These are phyloP conservation scores for Yamadazyma atmosphaerica DNA, from an alignment of 1,139 yeast genomes.

Conservation along the genomic window DNA sequence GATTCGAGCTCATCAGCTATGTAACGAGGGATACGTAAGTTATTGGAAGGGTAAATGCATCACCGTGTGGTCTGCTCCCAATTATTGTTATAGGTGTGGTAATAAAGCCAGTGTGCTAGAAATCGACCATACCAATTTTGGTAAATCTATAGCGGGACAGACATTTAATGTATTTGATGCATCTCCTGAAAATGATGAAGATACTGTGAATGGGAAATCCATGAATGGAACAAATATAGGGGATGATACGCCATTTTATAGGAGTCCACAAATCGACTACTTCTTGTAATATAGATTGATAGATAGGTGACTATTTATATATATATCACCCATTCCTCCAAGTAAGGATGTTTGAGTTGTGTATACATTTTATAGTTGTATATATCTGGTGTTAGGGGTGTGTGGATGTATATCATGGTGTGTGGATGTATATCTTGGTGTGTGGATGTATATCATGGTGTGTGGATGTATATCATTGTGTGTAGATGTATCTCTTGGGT, in stretches of 20 bases:
- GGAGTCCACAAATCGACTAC: conserved; percentile 62
- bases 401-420: too few relatives aligned
- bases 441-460: too few relatives aligned
- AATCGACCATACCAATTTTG: conserved; percentile 43
- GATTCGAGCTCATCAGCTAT: conserved; percentile 91
- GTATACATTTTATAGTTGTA: too few relatives aligned
- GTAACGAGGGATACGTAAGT: conserved; percentile 93
- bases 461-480: too few relatives aligned
- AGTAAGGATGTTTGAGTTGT: too few relatives aligned
- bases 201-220: conserved; percentile 42
- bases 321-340: too few relatives aligned
- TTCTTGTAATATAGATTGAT: conserved; percentile 41
- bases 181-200: conserved; percentile 79
- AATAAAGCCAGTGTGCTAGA: conserved; percentile 93
- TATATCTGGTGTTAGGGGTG: too few relatives aligned
- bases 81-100: conserved; percentile 95
- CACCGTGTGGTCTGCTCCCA: conserved; percentile 99
- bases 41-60: conserved; percentile 88
- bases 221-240: conserved; percentile 37
- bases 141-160: conserved; percentile 37
- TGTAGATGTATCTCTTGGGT: too few relatives aligned
- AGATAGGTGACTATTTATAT: neutral
- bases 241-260: conserved; percentile 18
- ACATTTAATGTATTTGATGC: conserved; percentile 94
- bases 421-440: too few relatives aligned